Percentiles rank a stretch among this genome's conserved stretches.
Conservation (phyloP, 202 grass and related monocot species). For the Saccharum hybrid region DNA sequence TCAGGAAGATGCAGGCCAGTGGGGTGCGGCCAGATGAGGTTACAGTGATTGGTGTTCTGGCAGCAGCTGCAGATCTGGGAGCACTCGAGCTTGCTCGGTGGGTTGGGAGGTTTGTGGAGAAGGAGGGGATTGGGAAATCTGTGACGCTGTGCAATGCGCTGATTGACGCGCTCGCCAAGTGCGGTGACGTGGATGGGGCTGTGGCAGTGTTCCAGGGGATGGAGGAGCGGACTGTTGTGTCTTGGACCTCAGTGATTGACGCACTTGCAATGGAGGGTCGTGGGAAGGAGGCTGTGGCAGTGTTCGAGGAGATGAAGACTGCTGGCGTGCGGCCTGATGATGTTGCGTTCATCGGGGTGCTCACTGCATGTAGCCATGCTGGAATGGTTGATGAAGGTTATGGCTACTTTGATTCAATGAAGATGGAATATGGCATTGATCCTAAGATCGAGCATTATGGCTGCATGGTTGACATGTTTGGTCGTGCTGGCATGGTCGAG, state of each 20-base stretch:
- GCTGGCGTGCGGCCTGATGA: constrained; percentile 59
- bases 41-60: constrained; percentile 51
- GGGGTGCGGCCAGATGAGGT: constrained; percentile 58
- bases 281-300: constrained; percentile 56
- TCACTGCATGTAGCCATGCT: constrained; percentile 77
- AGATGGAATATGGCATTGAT: constrained; percentile 51
- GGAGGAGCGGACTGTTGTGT: constrained; percentile 60
- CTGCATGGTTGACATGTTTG: constrained; percentile 88
- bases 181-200: constrained; percentile 66
- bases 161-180: constrained; percentile 71
- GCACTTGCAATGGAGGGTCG: constrained; percentile 79
- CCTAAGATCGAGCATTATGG: constrained; percentile 85
- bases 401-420: constrained; percentile 70
- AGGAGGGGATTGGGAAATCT: constrained; percentile 46
- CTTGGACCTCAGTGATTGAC: constrained; percentile 78
- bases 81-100: constrained; percentile 71
- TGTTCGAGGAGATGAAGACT: constrained; percentile 69
- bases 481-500: constrained; percentile 68
- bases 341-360: constrained; percentile 73
- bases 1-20: constrained; percentile 68
- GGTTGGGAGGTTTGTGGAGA: constrained; percentile 58
- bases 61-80: constrained; percentile 62
- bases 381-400: constrained; percentile 74
- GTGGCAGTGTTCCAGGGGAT: constrained; percentile 62
- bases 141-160: constrained; percentile 63